Conservation (phyloP, 192 early-diverging fungal species). For the Thoreauomyces humboldtii region DNA sequence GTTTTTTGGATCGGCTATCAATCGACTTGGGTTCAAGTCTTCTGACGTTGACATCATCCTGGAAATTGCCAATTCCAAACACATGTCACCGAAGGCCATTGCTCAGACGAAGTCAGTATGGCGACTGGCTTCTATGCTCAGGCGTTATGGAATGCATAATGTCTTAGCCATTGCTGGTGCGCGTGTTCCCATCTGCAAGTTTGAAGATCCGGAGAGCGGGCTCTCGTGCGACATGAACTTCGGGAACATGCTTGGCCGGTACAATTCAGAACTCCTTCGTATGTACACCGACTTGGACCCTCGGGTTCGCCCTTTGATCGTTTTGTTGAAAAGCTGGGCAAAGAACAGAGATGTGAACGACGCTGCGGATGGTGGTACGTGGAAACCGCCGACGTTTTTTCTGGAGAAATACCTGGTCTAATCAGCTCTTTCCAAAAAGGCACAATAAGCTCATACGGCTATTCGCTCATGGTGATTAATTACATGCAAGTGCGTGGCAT, state of each 20-base stretch:
- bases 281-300: constrained; percentile 41
- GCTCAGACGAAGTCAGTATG: constrained; percentile 30
- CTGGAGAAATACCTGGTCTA: no score
- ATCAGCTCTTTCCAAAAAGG: no score
- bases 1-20: constrained; percentile 47
- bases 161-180: constrained; percentile 36
- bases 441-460: constrained; percentile 45
- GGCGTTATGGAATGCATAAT: constrained; percentile 32
- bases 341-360: constrained; percentile 42
- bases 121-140: constrained; percentile 23
- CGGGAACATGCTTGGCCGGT: constrained; percentile 43
- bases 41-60: constrained; percentile 42
- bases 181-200: constrained; percentile 50
- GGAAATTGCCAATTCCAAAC: neutral
- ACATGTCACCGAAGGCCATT: neutral
- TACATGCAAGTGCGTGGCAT: constrained; percentile 39
- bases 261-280: constrained; percentile 40
- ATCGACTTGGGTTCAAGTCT: constrained; percentile 34
- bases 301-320: constrained; percentile 39
- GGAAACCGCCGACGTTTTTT: no score
- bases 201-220: constrained; percentile 32
- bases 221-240: constrained; percentile 42
- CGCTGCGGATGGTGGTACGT: constrained; percentile 33
- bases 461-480: constrained; percentile 44
- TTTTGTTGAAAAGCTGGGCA: constrained; percentile 49